A percentile compares a stretch with the other conserved stretches of the same genome.
phyloP scores from a whole-genome alignment of 257 asterid species.

The Solanum pennellii region DNA sequence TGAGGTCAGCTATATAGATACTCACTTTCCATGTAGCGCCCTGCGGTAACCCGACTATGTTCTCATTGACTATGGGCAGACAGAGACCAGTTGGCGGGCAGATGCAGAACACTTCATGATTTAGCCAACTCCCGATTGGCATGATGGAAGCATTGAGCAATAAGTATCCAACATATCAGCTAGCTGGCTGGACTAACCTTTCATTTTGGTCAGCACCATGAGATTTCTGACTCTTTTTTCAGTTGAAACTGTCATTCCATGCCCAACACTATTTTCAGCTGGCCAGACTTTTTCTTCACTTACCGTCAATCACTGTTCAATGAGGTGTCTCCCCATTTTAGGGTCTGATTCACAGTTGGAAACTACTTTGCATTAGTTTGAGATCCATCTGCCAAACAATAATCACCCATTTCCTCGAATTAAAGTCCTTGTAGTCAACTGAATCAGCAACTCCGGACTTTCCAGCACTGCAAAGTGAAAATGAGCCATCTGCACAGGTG shows the following conservation, averaged over 20 bases:
- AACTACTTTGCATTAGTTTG: neutral
- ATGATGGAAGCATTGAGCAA: neutral
- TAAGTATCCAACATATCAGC: neutral
- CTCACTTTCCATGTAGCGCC: neutral
- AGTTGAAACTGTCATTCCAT: neutral
- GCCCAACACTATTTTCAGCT: neutral
- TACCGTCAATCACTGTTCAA: neutral
- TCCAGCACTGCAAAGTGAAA: neutral
- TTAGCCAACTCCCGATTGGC: neutral
- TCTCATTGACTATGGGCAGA: neutral
- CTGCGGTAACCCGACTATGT: neutral
- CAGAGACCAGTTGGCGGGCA: neutral
- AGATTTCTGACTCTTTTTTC: neutral
- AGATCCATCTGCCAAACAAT: neutral
- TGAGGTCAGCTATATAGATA: neutral
- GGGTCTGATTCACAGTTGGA: neutral
- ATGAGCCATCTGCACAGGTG: neutral
- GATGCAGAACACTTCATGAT: neutral
- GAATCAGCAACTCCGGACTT: neutral
- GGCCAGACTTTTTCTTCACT: neutral
- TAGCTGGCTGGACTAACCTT: neutral
- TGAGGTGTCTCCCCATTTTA: neutral
- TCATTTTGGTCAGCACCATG: neutral
- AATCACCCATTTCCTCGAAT: neutral
- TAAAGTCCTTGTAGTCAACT: neutral